Conservation (phyloP, 352 stramenopile species). For the Phytophthora brassicae region DNA sequence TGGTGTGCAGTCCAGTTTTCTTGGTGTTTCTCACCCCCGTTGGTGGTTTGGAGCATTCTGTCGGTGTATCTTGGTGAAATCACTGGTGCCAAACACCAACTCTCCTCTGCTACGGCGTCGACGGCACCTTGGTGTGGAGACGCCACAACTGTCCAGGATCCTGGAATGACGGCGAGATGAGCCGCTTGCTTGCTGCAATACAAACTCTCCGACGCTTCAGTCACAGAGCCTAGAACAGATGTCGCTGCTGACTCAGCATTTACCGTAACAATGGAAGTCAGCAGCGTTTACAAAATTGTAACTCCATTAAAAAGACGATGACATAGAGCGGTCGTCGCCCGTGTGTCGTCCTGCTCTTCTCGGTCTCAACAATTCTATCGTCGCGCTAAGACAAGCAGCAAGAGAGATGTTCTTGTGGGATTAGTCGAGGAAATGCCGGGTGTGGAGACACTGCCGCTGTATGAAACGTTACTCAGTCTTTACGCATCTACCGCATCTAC, state of each 20-base stretch:
- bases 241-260: constrained; percentile 1
- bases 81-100: no score
- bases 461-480: no score
- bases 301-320: constrained; percentile 8
- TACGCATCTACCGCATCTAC: constrained; percentile 5
- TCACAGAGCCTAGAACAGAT: not conserved
- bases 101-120: not conserved
- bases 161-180: not conserved
- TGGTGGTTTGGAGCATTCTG: no score
- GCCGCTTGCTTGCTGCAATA: constrained; percentile 1
- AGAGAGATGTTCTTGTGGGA: not conserved
- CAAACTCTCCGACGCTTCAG: not conserved
- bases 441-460: not conserved
- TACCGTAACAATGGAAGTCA: not conserved
- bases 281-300: not conserved
- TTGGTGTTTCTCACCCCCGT: no score
- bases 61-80: no score
- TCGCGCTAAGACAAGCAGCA: not conserved
- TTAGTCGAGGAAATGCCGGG: not conserved
- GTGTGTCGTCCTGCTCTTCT: not conserved
- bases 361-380: constrained; percentile 1
- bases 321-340: not conserved
- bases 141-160: not conserved
- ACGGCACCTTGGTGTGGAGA: not conserved
- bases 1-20: no score